Conservation (phyloP, 2,329 filamentous ascomycete genomes). For the Botryotinia globosa region DNA sequence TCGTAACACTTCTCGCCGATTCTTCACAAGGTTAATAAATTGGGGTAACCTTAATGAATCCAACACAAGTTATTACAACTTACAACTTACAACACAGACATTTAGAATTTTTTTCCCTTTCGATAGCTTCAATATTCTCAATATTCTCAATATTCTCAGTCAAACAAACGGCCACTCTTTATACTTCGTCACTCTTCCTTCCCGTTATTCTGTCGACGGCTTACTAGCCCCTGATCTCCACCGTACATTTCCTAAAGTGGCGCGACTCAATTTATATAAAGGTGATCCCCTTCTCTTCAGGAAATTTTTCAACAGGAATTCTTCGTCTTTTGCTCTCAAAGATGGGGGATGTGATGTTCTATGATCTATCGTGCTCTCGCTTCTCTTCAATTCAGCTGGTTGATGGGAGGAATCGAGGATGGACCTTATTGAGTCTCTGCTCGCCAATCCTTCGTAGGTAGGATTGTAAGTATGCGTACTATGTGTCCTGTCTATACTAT, state of each 20-base stretch:
- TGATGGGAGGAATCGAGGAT: not conserved
- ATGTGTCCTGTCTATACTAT: not conserved
- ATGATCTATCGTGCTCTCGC: not conserved
- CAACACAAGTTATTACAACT: not conserved
- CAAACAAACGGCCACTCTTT: not conserved
- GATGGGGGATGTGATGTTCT: not conserved
- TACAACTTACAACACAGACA: not conserved
- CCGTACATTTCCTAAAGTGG: not conserved
- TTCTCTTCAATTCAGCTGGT: not conserved
- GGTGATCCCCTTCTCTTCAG: not conserved
- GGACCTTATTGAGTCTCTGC: not conserved
- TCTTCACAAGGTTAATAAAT: not conserved
- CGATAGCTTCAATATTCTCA: not conserved
- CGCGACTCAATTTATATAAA: not conserved
- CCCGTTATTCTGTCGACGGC: not conserved
- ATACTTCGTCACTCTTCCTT: not conserved
- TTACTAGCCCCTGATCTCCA: slow-evolving; percentile 4
- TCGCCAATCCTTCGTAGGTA: not conserved
- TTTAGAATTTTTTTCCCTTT: not conserved
- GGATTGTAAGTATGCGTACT: not conserved
- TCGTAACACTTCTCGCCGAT: not conserved
- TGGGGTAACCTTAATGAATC: too few species aligned
- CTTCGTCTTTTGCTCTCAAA: not conserved
- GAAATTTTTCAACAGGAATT: not conserved
- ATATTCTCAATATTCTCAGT: not conserved